Percentiles rank a stretch among this genome's conserved stretches.
Evolutionary conservation across 441 rosid genomes (phyloP).

Genomic region (Corymbia citriodora): DNA sequence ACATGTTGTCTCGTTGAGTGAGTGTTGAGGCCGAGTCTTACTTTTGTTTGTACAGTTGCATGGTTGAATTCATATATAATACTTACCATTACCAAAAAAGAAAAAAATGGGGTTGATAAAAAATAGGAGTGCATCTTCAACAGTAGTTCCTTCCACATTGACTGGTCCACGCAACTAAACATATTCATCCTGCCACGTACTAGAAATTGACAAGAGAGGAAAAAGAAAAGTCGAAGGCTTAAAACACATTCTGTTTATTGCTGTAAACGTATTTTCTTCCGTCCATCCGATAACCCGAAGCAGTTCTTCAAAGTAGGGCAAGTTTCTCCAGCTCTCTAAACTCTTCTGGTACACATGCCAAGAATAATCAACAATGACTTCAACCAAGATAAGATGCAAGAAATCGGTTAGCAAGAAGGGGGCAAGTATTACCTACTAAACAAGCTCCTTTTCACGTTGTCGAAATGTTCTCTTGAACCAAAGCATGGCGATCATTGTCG

Average conservation of each 20-base stretch:
- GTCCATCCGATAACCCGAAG: background rate
- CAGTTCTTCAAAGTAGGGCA: background rate
- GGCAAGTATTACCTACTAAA: background rate
- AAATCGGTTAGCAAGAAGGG: background rate
- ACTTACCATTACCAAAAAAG: no score
- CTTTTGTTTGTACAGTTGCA: no score
- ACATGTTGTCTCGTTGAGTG: no score
- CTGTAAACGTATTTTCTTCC: no score
- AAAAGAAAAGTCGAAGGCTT: background rate
- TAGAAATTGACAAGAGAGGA: background rate
- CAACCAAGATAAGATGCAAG: background rate
- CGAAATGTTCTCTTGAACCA: background rate
- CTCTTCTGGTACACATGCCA: background rate
- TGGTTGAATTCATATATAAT: no score
- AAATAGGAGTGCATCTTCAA: background rate
- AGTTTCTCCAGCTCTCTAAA: background rate
- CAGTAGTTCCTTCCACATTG: background rate
- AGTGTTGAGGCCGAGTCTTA: no score
- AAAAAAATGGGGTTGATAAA: background rate
- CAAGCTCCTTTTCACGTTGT: background rate
- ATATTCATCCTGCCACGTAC: background rate
- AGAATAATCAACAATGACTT: background rate
- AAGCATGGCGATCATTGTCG: background rate
- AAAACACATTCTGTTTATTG: background rate
- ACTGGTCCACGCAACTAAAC: background rate